These are phyloP conservation scores for Scalesia atractyloides DNA, from an alignment of 129 eudicot species.

Conservation along the genomic window DNA sequence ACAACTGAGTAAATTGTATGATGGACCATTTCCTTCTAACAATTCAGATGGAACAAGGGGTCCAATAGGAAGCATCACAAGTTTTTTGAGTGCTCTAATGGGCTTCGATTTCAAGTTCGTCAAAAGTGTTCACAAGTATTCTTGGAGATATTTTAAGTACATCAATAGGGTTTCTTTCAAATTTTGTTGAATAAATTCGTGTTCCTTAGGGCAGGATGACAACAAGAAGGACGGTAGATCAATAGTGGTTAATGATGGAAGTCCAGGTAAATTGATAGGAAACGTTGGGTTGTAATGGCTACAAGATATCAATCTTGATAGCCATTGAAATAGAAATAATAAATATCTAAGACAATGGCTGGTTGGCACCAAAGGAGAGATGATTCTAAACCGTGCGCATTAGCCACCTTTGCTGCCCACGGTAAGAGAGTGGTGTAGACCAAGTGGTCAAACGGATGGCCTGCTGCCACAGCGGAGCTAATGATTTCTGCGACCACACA, in stretches of 20 bases:
- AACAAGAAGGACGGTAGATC: slow-evolving; percentile 40
- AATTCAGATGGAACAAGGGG: slow-evolving; percentile 23
- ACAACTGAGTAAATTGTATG: background rate
- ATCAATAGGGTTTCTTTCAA: slow-evolving; percentile 19
- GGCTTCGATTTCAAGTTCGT: slow-evolving; percentile 19
- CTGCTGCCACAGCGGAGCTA: background rate
- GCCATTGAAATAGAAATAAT: slow-evolving; percentile 45
- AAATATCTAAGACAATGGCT: slow-evolving; percentile 36
- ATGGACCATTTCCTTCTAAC: background rate
- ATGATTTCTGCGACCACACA: slow-evolving; percentile 19
- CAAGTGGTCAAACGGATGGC: slow-evolving; percentile 33
- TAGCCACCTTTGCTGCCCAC: slow-evolving; percentile 52
- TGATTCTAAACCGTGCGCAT: slow-evolving; percentile 31
- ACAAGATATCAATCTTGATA: slow-evolving; percentile 4
- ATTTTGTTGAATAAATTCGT: background rate
- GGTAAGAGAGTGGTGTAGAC: slow-evolving; percentile 45
- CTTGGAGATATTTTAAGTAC: slow-evolving; percentile 23
- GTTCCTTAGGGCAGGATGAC: slow-evolving; percentile 20
- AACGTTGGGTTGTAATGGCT: background rate
- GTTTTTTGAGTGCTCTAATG: slow-evolving; percentile 9
- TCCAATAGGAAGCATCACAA: slow-evolving; percentile 24
- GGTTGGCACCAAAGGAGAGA: slow-evolving; percentile 58
- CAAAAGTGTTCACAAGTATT: slow-evolving; percentile 28
- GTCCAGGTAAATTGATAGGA: slow-evolving; percentile 33
- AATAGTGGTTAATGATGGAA: slow-evolving; percentile 12